Evolutionary conservation across 768 basidiomycete genomes (phyloP).

Genomic region (Mycena crocata): DNA sequence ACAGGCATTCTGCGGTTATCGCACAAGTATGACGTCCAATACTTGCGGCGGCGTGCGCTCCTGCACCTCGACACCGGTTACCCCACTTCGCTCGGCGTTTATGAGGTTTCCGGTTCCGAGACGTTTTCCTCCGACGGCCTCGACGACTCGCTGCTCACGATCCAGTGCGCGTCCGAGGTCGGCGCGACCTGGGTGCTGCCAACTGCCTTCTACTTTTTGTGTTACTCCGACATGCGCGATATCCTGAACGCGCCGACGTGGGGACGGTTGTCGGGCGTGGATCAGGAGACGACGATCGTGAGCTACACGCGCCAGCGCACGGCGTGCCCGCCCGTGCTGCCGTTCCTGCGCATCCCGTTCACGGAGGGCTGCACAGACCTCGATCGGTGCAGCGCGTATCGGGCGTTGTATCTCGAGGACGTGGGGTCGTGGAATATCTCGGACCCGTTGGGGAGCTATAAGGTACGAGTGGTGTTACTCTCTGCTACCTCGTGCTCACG

Average conservation of each 20-base stretch:
- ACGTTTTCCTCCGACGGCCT: conserved; percentile 31
- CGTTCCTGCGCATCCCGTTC: conserved; percentile 32
- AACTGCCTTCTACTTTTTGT: conserved; percentile 32
- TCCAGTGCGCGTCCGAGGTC: conserved; percentile 24
- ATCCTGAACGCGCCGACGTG: conserved; percentile 24
- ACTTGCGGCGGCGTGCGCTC: conserved; percentile 24
- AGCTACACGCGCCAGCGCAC: conserved; percentile 29
- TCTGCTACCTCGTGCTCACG: too few relatives aligned
- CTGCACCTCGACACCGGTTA: conserved; percentile 24
- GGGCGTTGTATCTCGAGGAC: conserved; percentile 22
- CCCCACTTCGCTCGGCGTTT: conserved; percentile 24
- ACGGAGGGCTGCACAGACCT: conserved; percentile 26
- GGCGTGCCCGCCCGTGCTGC: conserved; percentile 30
- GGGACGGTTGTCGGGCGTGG: neutral
- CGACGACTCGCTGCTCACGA: conserved; percentile 28
- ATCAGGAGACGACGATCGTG: conserved; percentile 24
- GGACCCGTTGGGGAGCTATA: conserved; percentile 28
- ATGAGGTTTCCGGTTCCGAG: conserved; percentile 29
- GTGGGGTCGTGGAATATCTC: conserved; percentile 29
- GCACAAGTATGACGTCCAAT: conserved; percentile 33
- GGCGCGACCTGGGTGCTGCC: conserved; percentile 31
- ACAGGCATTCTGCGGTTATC: conserved; percentile 25
- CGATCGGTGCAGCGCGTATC: conserved; percentile 22
- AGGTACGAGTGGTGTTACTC: too few relatives aligned
- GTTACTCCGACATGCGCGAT: conserved; percentile 32